Evolutionary conservation across 768 basidiomycete genomes (phyloP).

Genomic region (Holtermanniella nyarrowii): DNA sequence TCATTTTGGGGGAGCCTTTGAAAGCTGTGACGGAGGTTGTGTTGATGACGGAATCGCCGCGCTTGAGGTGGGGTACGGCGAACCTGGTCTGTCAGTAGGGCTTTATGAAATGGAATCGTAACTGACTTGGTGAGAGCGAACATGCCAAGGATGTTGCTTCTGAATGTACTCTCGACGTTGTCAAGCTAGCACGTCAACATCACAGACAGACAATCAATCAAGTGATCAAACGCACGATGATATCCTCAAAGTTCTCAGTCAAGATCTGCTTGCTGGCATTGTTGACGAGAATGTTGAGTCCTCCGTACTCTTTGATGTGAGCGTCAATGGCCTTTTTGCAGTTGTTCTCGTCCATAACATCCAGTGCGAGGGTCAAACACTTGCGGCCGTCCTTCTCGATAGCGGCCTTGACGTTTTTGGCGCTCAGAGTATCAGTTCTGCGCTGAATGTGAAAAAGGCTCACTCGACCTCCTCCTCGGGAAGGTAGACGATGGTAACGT

Average conservation of each 20-base stretch:
- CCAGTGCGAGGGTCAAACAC: conserved; percentile 36
- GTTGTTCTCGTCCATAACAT: conserved; percentile 45
- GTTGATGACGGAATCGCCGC: conserved; percentile 54
- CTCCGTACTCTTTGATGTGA: conserved; percentile 44
- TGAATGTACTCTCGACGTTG: conserved; percentile 51
- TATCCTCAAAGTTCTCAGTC: conserved; percentile 46
- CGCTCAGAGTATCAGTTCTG: conserved; percentile 16
- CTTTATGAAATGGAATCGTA: not conserved
- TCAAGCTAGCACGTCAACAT: conserved; percentile 37
- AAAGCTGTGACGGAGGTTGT: conserved; percentile 50
- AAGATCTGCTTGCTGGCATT: conserved; percentile 45
- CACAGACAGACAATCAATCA: not conserved
- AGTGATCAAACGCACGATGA: conserved; percentile 39
- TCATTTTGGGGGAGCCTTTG: conserved; percentile 31
- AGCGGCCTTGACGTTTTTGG: conserved; percentile 46
- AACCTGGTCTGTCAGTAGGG: conserved; percentile 19
- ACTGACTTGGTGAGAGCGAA: conserved; percentile 49
- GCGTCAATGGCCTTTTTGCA: conserved; percentile 47
- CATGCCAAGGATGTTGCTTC: conserved; percentile 53
- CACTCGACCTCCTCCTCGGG: conserved; percentile 51
- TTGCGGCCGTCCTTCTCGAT: conserved; percentile 45
- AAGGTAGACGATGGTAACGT: conserved; percentile 46
- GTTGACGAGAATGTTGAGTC: conserved; percentile 53
- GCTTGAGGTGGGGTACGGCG: conserved; percentile 55
- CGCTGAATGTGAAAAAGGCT: not conserved